Conservation (phyloP, 2,329 filamentous ascomycete species). For the Xylariaceae sp. region DNA sequence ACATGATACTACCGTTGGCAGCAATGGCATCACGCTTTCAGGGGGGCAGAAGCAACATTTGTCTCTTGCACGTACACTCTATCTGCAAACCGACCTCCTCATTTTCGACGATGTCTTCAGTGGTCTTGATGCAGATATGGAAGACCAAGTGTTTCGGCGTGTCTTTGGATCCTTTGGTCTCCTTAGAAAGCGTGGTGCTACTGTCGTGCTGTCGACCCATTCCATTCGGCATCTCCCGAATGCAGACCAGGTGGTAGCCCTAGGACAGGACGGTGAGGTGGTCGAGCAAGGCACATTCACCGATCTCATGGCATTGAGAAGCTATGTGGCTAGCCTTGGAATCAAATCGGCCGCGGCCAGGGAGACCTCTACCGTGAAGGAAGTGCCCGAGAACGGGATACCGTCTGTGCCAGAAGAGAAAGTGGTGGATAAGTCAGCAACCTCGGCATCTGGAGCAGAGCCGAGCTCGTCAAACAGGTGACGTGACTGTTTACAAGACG, state of each 20-base stretch:
- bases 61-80: constrained; percentile 32
- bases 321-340: constrained; percentile 21
- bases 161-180: constrained; percentile 30
- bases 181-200: constrained; percentile 21
- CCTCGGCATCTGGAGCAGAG: constrained; percentile 4
- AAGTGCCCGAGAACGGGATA: constrained; percentile 4
- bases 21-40: constrained; percentile 42
- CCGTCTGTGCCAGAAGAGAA: neutral
- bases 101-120: constrained; percentile 36
- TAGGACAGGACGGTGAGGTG: constrained; percentile 37
- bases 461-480: constrained; percentile 12
- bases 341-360: constrained; percentile 15
- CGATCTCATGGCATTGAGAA: constrained; percentile 30
- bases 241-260: constrained; percentile 44
- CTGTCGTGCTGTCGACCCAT: constrained; percentile 37
- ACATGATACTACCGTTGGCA: constrained; percentile 40
- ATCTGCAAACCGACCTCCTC: constrained; percentile 27
- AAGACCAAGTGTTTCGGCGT: constrained; percentile 29
- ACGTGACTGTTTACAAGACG: constrained; percentile 20
- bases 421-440: constrained; percentile 1
- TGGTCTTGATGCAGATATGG: constrained; percentile 33
- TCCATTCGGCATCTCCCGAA: constrained; percentile 36
- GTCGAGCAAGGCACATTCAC: constrained; percentile 41
- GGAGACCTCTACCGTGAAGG: constrained; percentile 1
- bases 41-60: constrained; percentile 45